Conservation (phyloP, 768 basidiomycete species). For the Mrakia frigida region DNA sequence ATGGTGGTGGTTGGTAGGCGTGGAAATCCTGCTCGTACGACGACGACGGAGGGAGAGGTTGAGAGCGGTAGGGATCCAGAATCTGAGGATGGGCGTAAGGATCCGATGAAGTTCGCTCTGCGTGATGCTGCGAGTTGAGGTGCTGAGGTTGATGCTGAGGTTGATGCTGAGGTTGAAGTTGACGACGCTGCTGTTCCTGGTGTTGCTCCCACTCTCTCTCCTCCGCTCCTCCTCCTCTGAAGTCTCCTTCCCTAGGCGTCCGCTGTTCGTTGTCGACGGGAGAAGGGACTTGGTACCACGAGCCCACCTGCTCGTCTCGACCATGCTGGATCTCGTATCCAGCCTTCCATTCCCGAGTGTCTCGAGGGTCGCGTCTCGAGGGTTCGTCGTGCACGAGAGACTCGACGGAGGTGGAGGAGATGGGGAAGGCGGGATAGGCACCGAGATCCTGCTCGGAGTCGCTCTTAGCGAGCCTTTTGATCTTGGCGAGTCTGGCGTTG, state of each 20-base stretch:
- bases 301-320: not conserved
- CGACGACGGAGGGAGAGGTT: not conserved
- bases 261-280: not conserved
- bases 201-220: constrained; percentile 4
- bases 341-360: not conserved
- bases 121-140: not conserved
- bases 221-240: not conserved
- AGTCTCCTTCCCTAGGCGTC: not conserved
- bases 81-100: constrained; percentile 1
- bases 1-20: not conserved
- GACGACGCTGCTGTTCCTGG: not conserved
- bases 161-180: not conserved
- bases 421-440: not conserved
- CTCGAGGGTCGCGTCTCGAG: not conserved
- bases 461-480: not conserved
- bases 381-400: not conserved
- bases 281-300: constrained; percentile 1
- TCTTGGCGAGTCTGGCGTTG: not conserved
- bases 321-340: constrained; percentile 1
- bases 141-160: not conserved
- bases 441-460: not conserved
- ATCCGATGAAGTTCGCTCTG: not conserved
- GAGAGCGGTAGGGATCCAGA: not conserved
- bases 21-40: not conserved
- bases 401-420: not conserved